Evolutionary conservation across 345 rosid genomes (phyloP), one percentile per base, ranked within the genome.

Genomic region (Tarenaya hassleriana): DNA sequence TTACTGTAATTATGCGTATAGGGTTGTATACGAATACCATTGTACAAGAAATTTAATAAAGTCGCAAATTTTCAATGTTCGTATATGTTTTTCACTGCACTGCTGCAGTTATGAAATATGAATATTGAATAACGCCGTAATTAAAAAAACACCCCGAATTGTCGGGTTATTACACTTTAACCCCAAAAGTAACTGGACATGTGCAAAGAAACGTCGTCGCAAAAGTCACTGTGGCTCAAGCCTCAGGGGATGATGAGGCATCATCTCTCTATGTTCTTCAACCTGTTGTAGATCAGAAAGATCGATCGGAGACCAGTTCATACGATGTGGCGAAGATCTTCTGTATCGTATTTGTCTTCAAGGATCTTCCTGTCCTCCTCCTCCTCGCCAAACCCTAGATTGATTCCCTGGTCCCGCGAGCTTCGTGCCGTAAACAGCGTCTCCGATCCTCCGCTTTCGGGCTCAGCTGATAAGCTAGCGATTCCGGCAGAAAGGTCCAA

Each of bases 251-350:
- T 15, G 29, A 56, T 50, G 58, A 58, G 27, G 34, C 41, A 20
- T 35, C 14, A 10, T 50, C 49, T 16, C n/a, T 58, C 31, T 15
- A 15, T 14, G 41, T 38, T 41, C 15, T 12, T 52, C 54, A 19
- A 21, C 50, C 60, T 59, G 10, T 52, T 31, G 21, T 14, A 40
- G 60, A 52, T 46, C 40, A 7, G 13, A 45, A n/a, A 34, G 7
- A 1, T 27, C 10, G 11, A 16, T 6, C 8, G 14, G 15, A 8
- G 27, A 32, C 43, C 14, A 4, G 15, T 35, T 24, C 15, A 8
- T 21, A 53, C 33, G 68, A 74, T 74, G 75, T 74, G 78, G 78
- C 53, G 73, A 55, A 56, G 65, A 63, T 60, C 75, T 18, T 50
- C 45, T 3, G 37, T 58, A 7, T 67, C 62, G 47, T 24, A 64